A percentile compares a stretch with the other conserved stretches of the same genome.
Evolutionary conservation across 208 protist genomes (phyloP).

Genomic region (Balamuthia mandrillaris): DNA sequence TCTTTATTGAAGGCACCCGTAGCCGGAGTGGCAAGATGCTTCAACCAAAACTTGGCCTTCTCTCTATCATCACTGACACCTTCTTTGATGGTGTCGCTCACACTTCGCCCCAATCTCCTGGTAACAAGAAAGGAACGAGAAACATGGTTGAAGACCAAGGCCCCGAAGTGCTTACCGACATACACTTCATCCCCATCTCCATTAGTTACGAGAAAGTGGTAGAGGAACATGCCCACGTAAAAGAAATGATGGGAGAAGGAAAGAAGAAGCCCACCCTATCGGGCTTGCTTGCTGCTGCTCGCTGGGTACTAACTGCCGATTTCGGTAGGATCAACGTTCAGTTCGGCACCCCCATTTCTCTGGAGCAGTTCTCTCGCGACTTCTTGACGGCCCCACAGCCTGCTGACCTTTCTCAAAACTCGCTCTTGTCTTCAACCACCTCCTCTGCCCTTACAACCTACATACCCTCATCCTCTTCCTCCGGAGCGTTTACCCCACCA

Average conservation of each 20-base stretch:
- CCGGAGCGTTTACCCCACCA: too few species aligned
- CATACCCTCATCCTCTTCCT: too few species aligned
- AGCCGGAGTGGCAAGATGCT: constrained; percentile 58
- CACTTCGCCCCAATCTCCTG: neutral
- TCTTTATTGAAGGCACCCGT: constrained; percentile 64
- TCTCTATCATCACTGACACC: constrained; percentile 44
- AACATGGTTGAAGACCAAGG: neutral
- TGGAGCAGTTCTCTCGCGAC: constrained; percentile 18
- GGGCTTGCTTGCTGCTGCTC: constrained; percentile 19
- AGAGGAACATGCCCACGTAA: constrained; percentile 42
- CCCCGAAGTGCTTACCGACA: too few species aligned
- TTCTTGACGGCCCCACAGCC: neutral
- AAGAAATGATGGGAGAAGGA: constrained; percentile 45
- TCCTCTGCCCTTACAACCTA: too few species aligned
- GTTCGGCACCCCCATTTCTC: constrained; percentile 34
- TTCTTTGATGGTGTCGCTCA: constrained; percentile 38
- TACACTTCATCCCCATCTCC: constrained; percentile 52
- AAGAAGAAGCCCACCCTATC: constrained; percentile 45
- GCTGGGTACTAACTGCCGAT: constrained; percentile 16
- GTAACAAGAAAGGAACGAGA: neutral
- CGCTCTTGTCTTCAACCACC: too few species aligned
- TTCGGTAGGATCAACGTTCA: constrained; percentile 37
- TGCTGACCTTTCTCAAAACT: too few species aligned
- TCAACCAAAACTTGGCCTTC: constrained; percentile 48
- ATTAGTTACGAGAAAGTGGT: constrained; percentile 62